A percentile compares a stretch with the other conserved stretches of the same genome.
Evolutionary conservation across 352 stramenopile genomes (phyloP).

Genomic region (Halophytophthora polymorphica): DNA sequence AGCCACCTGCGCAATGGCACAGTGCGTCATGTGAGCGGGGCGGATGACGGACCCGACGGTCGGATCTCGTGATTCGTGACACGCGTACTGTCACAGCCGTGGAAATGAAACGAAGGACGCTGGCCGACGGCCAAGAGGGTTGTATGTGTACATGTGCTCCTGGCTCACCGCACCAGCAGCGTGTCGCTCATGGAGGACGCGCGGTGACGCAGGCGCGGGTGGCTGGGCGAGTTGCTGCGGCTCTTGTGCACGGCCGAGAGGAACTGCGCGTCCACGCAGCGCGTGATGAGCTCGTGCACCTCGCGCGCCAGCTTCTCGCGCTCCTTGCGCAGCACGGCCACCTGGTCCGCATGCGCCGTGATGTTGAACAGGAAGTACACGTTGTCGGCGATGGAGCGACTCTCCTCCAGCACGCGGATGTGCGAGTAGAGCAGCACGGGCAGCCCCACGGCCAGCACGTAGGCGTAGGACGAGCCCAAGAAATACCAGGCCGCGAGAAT

Average conservation of each 20-base stretch:
- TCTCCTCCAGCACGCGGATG: slow-evolving; percentile 76
- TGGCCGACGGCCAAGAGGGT: neutral
- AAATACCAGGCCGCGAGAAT: slow-evolving; percentile 57
- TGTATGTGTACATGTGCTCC: too few relatives aligned
- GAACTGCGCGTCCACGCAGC: slow-evolving; percentile 53
- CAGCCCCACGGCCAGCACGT: slow-evolving; percentile 47
- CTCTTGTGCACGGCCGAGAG: slow-evolving; percentile 55
- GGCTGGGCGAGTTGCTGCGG: slow-evolving; percentile 36
- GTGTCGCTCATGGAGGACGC: slow-evolving; percentile 46
- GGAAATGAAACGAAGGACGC: neutral
- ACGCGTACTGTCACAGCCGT: neutral
- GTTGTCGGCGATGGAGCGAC: slow-evolving; percentile 73
- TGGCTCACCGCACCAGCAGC: slow-evolving; percentile 23
- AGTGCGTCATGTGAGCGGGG: too few relatives aligned
- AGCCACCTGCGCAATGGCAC: neutral
- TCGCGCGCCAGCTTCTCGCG: slow-evolving; percentile 47
- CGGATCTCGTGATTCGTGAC: too few relatives aligned
- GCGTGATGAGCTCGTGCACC: slow-evolving; percentile 52
- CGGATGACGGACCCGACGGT: too few relatives aligned
- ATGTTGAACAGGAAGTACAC: slow-evolving; percentile 77
- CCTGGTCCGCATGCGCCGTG: slow-evolving; percentile 53
- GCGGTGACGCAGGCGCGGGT: slow-evolving; percentile 32
- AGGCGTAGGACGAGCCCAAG: slow-evolving; percentile 54
- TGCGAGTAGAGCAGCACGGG: slow-evolving; percentile 73
- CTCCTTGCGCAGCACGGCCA: slow-evolving; percentile 50